Evolutionary conservation across 306 rosid genomes (phyloP).

Genomic region (Prinsepia uniflora): DNA sequence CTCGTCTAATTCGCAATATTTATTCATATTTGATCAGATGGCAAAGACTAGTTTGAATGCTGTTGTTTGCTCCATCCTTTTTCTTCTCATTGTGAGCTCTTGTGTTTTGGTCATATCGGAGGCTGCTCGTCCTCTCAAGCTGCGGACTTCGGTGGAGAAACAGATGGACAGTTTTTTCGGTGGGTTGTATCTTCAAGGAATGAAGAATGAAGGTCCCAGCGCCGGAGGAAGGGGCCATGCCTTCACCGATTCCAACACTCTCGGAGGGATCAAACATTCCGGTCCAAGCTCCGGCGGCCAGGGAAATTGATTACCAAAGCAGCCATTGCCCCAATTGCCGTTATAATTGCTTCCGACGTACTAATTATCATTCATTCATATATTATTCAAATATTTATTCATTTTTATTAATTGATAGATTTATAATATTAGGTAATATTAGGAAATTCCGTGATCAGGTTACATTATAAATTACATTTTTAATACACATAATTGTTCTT

Average conservation of each 20-base stretch:
- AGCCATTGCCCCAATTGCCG: background rate
- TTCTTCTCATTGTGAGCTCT: slow-evolving; percentile 13
- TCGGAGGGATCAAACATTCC: slow-evolving; percentile 25
- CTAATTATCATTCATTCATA: background rate
- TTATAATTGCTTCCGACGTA: background rate
- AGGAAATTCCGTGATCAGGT: too few relatives aligned
- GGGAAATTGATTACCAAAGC: slow-evolving; percentile 18
- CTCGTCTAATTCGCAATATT: too few relatives aligned
- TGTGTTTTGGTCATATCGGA: slow-evolving; percentile 4
- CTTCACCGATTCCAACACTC: slow-evolving; percentile 19
- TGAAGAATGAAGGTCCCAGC: slow-evolving; percentile 34
- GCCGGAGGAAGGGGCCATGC: slow-evolving; percentile 22
- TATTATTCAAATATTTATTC: background rate
- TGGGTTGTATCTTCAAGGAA: slow-evolving; percentile 10
- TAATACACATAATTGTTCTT: too few relatives aligned
- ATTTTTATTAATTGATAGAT: background rate
- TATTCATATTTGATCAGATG: slow-evolving; percentile 8
- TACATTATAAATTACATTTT: too few relatives aligned
- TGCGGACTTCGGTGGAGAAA: background rate
- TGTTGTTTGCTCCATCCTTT: slow-evolving; percentile 4
- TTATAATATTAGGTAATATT: too few relatives aligned
- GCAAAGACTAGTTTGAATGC: slow-evolving; percentile 13
- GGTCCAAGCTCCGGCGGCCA: slow-evolving; percentile 27
- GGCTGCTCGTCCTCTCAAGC: slow-evolving; percentile 35
- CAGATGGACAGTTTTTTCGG: slow-evolving; percentile 17